Percentiles rank a stretch among this genome's conserved stretches.
Evolutionary conservation across 352 stramenopile genomes (phyloP).

Genomic region (Phytopythium oedochilum): DNA sequence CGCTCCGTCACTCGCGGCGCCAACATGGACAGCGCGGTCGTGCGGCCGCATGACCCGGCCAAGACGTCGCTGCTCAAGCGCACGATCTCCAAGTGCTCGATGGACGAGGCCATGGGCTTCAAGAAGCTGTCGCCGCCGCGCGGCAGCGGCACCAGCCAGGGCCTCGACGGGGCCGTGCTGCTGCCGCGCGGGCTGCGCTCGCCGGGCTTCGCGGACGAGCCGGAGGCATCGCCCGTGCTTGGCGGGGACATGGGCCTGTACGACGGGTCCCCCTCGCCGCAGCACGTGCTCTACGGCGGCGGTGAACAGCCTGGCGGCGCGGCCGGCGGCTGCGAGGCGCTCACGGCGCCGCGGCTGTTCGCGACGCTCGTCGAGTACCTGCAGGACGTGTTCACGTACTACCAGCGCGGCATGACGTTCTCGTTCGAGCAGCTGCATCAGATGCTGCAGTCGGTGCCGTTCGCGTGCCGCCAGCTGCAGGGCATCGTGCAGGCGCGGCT

Average conservation of each 20-base stretch:
- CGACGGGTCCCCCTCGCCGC: slow-evolving; percentile 30
- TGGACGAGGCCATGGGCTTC: slow-evolving; percentile 29
- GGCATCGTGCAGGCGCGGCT: slow-evolving; percentile 47
- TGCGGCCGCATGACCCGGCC: slow-evolving; percentile 15
- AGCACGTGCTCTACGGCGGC: slow-evolving; percentile 23
- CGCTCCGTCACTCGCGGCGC: not conserved
- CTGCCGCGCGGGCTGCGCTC: slow-evolving; percentile 21
- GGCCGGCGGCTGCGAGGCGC: slow-evolving; percentile 24
- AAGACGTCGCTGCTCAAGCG: slow-evolving; percentile 40
- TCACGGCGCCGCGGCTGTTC: slow-evolving; percentile 43
- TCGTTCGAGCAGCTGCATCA: slow-evolving; percentile 57
- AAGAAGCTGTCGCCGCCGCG: slow-evolving; percentile 41
- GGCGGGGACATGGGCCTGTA: slow-evolving; percentile 13
- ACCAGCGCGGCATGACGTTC: slow-evolving; percentile 31
- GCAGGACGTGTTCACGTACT: slow-evolving; percentile 56
- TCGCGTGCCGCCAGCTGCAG: slow-evolving; percentile 61
- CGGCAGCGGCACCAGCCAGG: not conserved
- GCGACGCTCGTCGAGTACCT: slow-evolving; percentile 53
- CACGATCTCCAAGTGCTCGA: slow-evolving; percentile 76
- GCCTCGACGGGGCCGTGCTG: slow-evolving; percentile 38
- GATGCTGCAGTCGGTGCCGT: slow-evolving; percentile 58
- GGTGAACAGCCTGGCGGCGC: not conserved
- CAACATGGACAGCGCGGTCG: slow-evolving; percentile 5
- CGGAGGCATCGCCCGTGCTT: slow-evolving; percentile 30
- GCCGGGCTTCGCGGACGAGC: slow-evolving; percentile 13